Evolutionary conservation across 257 asterid species (phyloP).

Genomic region (Gardenia jasminoides): DNA sequence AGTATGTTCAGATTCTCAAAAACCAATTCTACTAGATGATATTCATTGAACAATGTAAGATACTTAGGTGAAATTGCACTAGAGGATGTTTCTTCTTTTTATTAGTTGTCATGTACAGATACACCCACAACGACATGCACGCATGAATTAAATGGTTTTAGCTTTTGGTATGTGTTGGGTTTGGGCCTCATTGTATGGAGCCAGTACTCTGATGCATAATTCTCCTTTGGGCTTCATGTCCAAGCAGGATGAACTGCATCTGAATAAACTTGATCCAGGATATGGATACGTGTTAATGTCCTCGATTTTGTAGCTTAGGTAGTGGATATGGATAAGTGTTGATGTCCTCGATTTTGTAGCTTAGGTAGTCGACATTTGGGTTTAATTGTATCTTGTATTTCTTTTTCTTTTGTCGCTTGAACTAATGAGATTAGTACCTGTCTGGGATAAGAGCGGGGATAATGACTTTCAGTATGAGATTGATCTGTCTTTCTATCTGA

Average conservation of each 20-base stretch:
- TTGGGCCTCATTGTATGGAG: background rate
- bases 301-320: background rate
- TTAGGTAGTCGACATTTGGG: background rate
- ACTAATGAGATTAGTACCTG: too few relatives aligned
- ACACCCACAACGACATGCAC: background rate
- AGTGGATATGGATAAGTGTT: background rate
- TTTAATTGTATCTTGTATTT: too few relatives aligned
- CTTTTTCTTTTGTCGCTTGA: too few relatives aligned
- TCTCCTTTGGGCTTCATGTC: background rate
- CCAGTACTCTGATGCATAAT: background rate
- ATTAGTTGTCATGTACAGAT: background rate
- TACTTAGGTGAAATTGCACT: background rate
- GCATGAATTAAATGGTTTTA: background rate
- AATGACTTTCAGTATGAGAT: too few relatives aligned
- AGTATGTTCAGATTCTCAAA: background rate
- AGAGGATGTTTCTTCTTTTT: background rate
- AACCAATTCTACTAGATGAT: background rate
- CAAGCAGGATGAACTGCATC: background rate
- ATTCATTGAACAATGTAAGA: background rate
- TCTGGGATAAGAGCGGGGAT: too few relatives aligned
- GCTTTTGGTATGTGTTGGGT: background rate
- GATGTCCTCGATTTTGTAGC: background rate
- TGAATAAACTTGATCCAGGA: background rate
- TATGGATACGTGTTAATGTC: background rate
- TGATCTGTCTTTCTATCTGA: too few relatives aligned